Evolutionary conservation across 257 asterid species (phyloP).

Genomic region (Fraxinus anomala): DNA sequence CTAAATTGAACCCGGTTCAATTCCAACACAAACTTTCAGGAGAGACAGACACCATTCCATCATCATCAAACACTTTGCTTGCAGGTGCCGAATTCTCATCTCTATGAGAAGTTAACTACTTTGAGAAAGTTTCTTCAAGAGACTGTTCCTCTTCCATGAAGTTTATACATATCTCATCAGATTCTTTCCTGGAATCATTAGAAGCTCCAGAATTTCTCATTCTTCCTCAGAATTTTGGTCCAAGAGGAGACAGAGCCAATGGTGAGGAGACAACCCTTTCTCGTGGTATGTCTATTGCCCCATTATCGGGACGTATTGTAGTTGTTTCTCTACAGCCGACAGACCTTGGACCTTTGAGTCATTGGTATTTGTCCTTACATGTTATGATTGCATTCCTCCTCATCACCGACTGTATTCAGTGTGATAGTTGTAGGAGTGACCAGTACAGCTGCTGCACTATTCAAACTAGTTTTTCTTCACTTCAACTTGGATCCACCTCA

Average conservation of each 20-base stretch:
- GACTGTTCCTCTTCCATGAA: conserved; percentile 68
- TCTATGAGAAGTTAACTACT: conserved; percentile 37
- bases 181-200: conserved; percentile 40
- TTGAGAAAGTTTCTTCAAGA: conserved; percentile 61
- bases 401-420: too few species aligned
- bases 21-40: conserved; percentile 33
- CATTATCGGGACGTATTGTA: conserved; percentile 33
- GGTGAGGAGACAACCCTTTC: conserved; percentile 47
- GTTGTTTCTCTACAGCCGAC: conserved; percentile 24
- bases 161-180: conserved; percentile 48
- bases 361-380: too few species aligned
- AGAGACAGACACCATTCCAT: conserved; percentile 43
- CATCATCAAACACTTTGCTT: conserved; percentile 44
- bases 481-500: too few species aligned
- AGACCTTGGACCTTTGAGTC: too few species aligned
- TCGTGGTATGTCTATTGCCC: conserved; percentile 33
- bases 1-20: too few species aligned
- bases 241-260: conserved; percentile 76
- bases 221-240: conserved; percentile 61
- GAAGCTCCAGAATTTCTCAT: conserved; percentile 32
- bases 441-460: too few species aligned
- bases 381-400: too few species aligned
- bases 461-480: too few species aligned
- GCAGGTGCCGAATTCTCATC: conserved; percentile 29
- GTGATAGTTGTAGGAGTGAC: too few species aligned